Evolutionary conservation across 2,329 filamentous ascomycete genomes (phyloP), one percentile per base, ranked within the genome.

Genomic region (Phialemoniopsis sp.): DNA sequence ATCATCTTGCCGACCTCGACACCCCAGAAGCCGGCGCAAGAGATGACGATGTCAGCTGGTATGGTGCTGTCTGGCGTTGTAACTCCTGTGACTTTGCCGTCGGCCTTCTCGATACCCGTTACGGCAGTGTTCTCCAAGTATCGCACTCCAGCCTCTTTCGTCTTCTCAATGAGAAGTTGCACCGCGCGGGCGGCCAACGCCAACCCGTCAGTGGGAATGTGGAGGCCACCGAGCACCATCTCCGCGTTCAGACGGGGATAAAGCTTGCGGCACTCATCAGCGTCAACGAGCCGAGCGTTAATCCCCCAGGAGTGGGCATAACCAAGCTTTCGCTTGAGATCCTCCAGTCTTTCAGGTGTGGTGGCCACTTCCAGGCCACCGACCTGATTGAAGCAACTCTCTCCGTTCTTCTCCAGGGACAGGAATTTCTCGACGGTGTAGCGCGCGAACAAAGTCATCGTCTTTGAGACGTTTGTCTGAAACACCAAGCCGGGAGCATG

Each of bases 11-110:
- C 79, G 7, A 83, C 63, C 51, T 83, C 78, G 8, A 82, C 79
- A 10, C 79, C 79, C 79, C 79, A 83, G 55, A 83, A 80, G 0
- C 79, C 79, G 7, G 77, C 79, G 44, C 79, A 83, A 2, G 77
- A 82, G 29, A 83, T 57, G 37, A 82, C 64, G 17, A 82, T 73
- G 39, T 83, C 79, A 1, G 78, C 78, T 0, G 72, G 60, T 15
- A 82, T 64, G 1, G 52, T 68, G 16, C 70, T 70, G 4, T 56
- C 57, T 2, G 63, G 58, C 1, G 76, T 80, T 2, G 46, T 58
- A 0, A 82, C 78, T 3, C 78, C 78, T 1, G 76, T 80, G 12
- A 81, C 76, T 3, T 57, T 65, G 14, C 68, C 67, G 7, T 66
- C 53, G 1, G 54, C 50, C 44, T 66, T 64, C 39, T 76, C 67